Conservation (phyloP, 2,329 filamentous ascomycete species). For the Cladosporium cucumerinum region DNA sequence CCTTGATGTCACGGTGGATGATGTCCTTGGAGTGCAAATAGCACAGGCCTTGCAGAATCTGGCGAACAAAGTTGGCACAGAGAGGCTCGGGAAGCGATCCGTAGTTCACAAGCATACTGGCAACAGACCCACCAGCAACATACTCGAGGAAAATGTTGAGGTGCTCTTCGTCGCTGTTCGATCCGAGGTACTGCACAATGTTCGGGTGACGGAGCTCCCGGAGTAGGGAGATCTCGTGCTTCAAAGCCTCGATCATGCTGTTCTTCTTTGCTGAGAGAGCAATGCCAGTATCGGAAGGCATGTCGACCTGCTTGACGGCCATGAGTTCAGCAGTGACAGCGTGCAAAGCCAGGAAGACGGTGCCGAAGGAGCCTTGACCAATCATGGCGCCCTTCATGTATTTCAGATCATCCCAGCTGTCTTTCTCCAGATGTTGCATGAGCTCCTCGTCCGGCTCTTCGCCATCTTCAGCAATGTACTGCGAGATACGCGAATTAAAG, state of each 20-base stretch:
- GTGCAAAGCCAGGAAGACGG: constrained; percentile 90
- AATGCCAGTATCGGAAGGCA: constrained; percentile 72
- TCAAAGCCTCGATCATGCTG: constrained; percentile 95
- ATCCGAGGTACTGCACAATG: constrained; percentile 97
- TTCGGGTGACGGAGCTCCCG: constrained; percentile 93
- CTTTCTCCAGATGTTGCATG: constrained; percentile 82
- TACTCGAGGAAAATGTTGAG: constrained; percentile 99
- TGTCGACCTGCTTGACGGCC: constrained; percentile 96
- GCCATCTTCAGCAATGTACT: constrained; percentile 83
- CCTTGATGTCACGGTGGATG: constrained; percentile 98
- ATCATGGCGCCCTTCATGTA: constrained; percentile 99
- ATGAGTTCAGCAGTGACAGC: constrained; percentile 95
- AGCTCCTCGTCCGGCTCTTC: constrained; percentile 89
- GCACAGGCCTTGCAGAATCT: constrained; percentile 87
- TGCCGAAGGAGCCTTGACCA: constrained; percentile 93
- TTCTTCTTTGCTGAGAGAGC: constrained; percentile 89
- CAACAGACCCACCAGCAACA: constrained; percentile 93
- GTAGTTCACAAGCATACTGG: constrained; percentile 98
- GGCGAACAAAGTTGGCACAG: constrained; percentile 92
- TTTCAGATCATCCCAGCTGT: constrained; percentile 94
- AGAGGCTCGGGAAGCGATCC: constrained; percentile 90
- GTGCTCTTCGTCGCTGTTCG: constrained; percentile 82
- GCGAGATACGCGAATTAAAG: constrained; percentile 75
- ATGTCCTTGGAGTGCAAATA: constrained; percentile 94
- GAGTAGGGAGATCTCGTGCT: constrained; percentile 91